These are phyloP conservation scores for Podaxis sp. DNA, from an alignment of 768 basidiomycete species.

Conservation along the genomic window DNA sequence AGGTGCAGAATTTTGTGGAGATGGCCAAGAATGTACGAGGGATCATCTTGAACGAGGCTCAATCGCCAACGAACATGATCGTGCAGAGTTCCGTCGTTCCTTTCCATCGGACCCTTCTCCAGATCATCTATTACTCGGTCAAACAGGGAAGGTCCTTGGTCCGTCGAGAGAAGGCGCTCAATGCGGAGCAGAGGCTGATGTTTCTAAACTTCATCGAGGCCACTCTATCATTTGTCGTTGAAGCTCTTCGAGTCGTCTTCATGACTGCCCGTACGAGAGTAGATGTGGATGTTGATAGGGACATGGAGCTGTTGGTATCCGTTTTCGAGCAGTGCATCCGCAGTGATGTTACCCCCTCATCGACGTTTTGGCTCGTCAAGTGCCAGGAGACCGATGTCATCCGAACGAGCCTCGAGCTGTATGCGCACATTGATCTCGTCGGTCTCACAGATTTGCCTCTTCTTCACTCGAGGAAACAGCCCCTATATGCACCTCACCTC, in stretches of 20 bases:
- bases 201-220: constrained; percentile 62
- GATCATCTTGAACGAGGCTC: constrained; percentile 71
- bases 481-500: constrained; percentile 74
- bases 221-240: constrained; percentile 62
- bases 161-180: constrained; percentile 46
- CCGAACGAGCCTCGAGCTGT: constrained; percentile 69
- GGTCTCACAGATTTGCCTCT: constrained; percentile 67
- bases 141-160: constrained; percentile 57
- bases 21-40: constrained; percentile 59
- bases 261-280: constrained; percentile 54
- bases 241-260: constrained; percentile 64
- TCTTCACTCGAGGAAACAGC: constrained; percentile 59
- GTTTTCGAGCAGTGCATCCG: constrained; percentile 83
- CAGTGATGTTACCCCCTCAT: constrained; percentile 64
- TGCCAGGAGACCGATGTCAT: constrained; percentile 84
- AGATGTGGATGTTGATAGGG: constrained; percentile 69
- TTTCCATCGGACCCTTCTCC: constrained; percentile 80
- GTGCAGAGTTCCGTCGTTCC: constrained; percentile 59
- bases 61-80: constrained; percentile 72
- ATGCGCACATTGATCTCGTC: constrained; percentile 64
- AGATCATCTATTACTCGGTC: constrained; percentile 76
- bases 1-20: constrained; percentile 58
- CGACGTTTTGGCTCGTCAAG: constrained; percentile 72
- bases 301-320: constrained; percentile 78
- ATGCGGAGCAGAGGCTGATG: constrained; percentile 59